Evolutionary conservation across 148 eudicot genomes (phyloP), one percentile per base, ranked within the genome.

Genomic region (Heliamphora exappendiculata): DNA sequence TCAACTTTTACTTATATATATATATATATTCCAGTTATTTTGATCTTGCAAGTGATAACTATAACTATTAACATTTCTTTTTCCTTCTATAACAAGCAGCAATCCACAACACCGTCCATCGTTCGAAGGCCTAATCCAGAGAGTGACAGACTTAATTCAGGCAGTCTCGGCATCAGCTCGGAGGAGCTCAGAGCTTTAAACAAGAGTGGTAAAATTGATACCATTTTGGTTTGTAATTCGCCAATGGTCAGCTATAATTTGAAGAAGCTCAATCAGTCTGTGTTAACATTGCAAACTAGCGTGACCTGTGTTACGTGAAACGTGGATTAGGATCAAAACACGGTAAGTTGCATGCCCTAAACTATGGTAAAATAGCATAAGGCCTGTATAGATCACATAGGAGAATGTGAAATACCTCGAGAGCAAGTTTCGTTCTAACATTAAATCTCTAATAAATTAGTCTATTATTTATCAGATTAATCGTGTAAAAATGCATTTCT

Each of bases 91-190:
- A 42, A 17, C 67, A 73, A 45, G 41, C 90, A 91, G 98, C 79
- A 84, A 89, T 45, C 87, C 96, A 4, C 88, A 80, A 55, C 39
- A 80, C 4, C 92, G 98, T 0, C 98, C 98, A 57, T 89, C 91
- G 1, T 91, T 91, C 66, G 83, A 89, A 82, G 89, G 87, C 62
- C 76, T 91, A 2, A 86, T 91, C 80, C 81, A 57, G 28, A 87
- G 77, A 71, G 82, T 89, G 92, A 80, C 82, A 7, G 82, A 70
- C n/a, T 47, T 91, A 57, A 81, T 91, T 59, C 91, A 84, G 63
- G 66, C 70, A 51, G 16, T 53, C 50, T 69, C 67, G 4, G 78
- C 79, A 54, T 72, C 84, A 11, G 50, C 60, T 60, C 70, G 78
- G 20, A 84, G 77, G 60, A 75, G 68, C 44, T n/a, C 66, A 47